Conservation (phyloP, 2,329 filamentous ascomycete genomes). For the Diplodia sapinea region DNA sequence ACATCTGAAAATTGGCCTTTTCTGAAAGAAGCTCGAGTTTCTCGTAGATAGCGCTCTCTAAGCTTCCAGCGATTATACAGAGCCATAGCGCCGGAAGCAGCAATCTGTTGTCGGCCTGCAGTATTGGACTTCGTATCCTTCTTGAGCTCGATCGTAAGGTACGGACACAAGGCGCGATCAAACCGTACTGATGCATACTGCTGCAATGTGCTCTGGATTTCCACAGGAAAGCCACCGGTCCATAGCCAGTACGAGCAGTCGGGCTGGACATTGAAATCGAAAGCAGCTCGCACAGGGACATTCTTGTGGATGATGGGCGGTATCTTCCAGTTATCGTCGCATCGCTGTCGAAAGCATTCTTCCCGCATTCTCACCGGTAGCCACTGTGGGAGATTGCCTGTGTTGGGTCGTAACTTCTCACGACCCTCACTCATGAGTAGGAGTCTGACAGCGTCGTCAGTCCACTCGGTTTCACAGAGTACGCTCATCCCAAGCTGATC, state of each 20-base stretch:
- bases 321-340: background rate
- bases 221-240: background rate
- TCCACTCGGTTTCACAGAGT: constrained; percentile 1
- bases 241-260: constrained; percentile 13
- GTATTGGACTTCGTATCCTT: background rate
- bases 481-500: background rate
- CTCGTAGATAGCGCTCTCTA: background rate
- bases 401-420: background rate
- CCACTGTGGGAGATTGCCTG: background rate
- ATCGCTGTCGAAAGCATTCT: background rate
- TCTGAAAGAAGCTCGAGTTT: background rate
- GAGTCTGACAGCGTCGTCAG: constrained; percentile 2
- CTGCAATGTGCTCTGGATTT: background rate
- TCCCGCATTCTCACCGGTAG: constrained; percentile 8
- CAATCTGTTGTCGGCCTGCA: background rate
- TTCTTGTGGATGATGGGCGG: background rate
- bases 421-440: constrained; percentile 9
- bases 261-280: constrained; percentile 2
- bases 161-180: background rate
- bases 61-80: constrained; percentile 5
- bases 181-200: constrained; percentile 5
- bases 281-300: background rate
- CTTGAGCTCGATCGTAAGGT: constrained; percentile 4
- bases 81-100: background rate
- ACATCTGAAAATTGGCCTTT: background rate